A percentile compares a stretch with the other conserved stretches of the same genome.
Evolutionary conservation across 228 moss, liverwort and hornwort species (phyloP).

Genomic region (Sphagnum magellanicum): DNA sequence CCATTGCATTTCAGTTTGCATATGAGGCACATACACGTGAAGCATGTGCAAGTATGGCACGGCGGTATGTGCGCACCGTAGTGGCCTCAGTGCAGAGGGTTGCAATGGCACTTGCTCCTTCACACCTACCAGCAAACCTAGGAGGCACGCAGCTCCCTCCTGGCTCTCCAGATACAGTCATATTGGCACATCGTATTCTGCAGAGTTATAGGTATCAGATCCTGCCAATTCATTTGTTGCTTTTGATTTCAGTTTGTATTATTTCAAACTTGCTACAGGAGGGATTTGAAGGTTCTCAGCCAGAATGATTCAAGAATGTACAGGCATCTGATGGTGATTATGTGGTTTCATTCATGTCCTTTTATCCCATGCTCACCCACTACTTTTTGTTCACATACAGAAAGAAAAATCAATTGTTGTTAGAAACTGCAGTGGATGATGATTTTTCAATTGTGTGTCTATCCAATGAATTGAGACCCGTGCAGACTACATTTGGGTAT

Average conservation of each 20-base stretch:
- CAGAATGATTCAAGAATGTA: too few species aligned
- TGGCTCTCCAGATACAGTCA: conserved; percentile 60
- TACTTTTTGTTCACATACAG: background rate
- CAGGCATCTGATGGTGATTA: too few species aligned
- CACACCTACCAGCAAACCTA: conserved; percentile 38
- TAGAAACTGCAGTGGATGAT: background rate
- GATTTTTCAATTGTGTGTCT: background rate
- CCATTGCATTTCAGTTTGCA: conserved; percentile 62
- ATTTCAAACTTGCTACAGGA: too few species aligned
- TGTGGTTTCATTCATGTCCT: background rate
- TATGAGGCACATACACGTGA: conserved; percentile 57
- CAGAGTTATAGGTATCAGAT: conserved; percentile 56
- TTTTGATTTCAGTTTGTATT: too few species aligned
- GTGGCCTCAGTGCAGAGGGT: conserved; percentile 64
- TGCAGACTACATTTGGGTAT: conserved; percentile 56
- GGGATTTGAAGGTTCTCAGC: too few species aligned
- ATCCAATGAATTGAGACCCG: background rate
- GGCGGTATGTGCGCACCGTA: conserved; percentile 61
- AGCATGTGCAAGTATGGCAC: conserved; percentile 50
- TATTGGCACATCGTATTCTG: conserved; percentile 49
- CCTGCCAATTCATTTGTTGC: background rate
- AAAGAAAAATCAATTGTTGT: background rate
- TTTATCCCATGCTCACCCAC: background rate
- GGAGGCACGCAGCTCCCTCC: conserved; percentile 39
- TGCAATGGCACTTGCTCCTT: conserved; percentile 57